Conservation (phyloP, 2,329 filamentous ascomycete species). For the Mycosphaerella sp. region DNA sequence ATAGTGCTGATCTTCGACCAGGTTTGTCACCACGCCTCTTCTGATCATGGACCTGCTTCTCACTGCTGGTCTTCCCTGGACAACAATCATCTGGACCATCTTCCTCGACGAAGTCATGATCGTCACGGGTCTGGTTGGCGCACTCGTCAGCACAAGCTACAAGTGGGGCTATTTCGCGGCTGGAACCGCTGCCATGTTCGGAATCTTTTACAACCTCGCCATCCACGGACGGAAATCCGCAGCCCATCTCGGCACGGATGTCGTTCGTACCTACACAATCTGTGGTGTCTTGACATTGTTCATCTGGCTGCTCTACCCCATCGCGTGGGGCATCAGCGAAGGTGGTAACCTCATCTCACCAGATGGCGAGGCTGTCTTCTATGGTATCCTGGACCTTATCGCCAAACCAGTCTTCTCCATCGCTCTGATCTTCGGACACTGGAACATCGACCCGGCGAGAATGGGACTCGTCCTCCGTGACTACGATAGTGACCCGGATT, state of each 20-base stretch:
- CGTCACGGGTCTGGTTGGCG: constrained; percentile 55
- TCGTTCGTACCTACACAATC: constrained; percentile 45
- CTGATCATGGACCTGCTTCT: constrained; percentile 54
- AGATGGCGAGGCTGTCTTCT: constrained; percentile 59
- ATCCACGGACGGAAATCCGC: constrained; percentile 50
- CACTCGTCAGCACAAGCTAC: constrained; percentile 52
- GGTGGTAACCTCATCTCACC: constrained; percentile 57
- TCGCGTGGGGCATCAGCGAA: constrained; percentile 54
- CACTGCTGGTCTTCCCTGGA: constrained; percentile 55
- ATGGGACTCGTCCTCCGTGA: constrained; percentile 46
- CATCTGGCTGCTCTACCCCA: constrained; percentile 56
- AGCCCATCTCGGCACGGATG: constrained; percentile 43
- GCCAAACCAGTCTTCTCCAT: constrained; percentile 55
- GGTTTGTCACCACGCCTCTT: constrained; percentile 52
- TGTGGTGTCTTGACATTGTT: constrained; percentile 49
- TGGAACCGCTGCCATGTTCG: constrained; percentile 43
- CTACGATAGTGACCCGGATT: constrained; percentile 15
- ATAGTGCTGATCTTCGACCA: not conserved
- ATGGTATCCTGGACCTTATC: constrained; percentile 57
- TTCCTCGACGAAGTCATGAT: constrained; percentile 58
- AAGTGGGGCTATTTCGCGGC: constrained; percentile 47
- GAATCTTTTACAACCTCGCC: constrained; percentile 44
- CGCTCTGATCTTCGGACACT: constrained; percentile 52
- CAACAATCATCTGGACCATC: constrained; percentile 55
- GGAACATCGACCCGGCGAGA: constrained; percentile 50